Conservation (phyloP, 768 basidiomycete genomes). For the Fibroporia radiculosa region DNA sequence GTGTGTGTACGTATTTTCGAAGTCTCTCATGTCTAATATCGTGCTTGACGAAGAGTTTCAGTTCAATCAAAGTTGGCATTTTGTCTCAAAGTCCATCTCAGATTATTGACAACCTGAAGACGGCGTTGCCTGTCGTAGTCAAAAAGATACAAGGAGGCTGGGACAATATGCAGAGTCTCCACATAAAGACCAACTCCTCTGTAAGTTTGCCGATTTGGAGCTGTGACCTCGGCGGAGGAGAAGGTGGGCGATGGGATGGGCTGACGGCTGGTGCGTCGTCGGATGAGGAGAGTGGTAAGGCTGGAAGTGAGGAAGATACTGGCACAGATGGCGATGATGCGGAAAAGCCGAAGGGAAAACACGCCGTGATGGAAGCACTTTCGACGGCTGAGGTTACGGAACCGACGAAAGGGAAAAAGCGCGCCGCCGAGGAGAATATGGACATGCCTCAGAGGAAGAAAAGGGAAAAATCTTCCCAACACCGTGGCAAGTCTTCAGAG, state of each 20-base stretch:
- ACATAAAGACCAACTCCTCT: slow-evolving; percentile 85
- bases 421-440: slow-evolving; percentile 30
- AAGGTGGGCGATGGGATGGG: slow-evolving; percentile 56
- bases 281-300: slow-evolving; percentile 14
- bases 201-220: slow-evolving; percentile 88
- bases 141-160: slow-evolving; percentile 70
- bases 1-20: slow-evolving; percentile 59
- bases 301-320: slow-evolving; percentile 15
- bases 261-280: slow-evolving; percentile 22
- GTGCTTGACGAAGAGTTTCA: slow-evolving; percentile 23
- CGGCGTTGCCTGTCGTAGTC: slow-evolving; percentile 69
- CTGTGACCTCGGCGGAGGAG: slow-evolving; percentile 55
- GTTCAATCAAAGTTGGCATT: slow-evolving; percentile 78
- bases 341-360: slow-evolving; percentile 7
- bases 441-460: slow-evolving; percentile 19
- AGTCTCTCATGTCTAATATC: neutral
- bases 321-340: slow-evolving; percentile 16
- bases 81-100: slow-evolving; percentile 68
- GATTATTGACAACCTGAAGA: slow-evolving; percentile 69
- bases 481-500: neutral
- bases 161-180: slow-evolving; percentile 84
- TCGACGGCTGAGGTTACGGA: too few species aligned
- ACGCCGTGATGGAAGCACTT: too few species aligned
- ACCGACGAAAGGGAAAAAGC: slow-evolving; percentile 26
- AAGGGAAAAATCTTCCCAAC: neutral